Percentiles rank a stretch among this genome's conserved stretches.
Conservation (phyloP, 306 rosid genomes). For the Malus sieversii region DNA sequence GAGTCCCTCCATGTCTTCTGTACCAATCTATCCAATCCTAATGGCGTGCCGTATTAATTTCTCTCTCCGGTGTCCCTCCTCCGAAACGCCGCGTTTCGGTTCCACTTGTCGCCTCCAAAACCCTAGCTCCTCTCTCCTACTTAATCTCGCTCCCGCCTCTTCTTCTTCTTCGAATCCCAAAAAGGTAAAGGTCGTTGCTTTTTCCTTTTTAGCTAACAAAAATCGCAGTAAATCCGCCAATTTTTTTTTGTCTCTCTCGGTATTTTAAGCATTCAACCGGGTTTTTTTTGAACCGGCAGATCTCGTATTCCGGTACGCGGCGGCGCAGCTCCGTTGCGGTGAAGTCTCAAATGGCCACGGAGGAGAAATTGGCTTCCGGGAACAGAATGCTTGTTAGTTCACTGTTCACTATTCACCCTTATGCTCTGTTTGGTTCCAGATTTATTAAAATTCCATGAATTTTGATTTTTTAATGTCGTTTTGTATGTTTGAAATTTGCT, state of each 20-base stretch:
- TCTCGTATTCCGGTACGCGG: conserved; percentile 25
- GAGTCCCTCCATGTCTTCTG: neutral
- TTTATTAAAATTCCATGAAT: neutral
- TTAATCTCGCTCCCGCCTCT: neutral
- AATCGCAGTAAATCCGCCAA: neutral
- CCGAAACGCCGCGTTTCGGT: conserved; percentile 24
- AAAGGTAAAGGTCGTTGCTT: conserved; percentile 2
- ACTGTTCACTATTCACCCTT: neutral
- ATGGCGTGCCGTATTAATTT: conserved; percentile 34
- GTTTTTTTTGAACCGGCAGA: conserved; percentile 19
- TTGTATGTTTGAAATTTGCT: neutral
- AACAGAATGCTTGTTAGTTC: conserved; percentile 77
- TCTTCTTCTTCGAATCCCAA: neutral
- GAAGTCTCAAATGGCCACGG: conserved; percentile 56
- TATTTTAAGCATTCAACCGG: neutral
- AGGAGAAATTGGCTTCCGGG: conserved; percentile 46
- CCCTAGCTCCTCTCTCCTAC: conserved; percentile 17
- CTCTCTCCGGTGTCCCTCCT: conserved; percentile 28
- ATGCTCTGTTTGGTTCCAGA: neutral
- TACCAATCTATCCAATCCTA: neutral
- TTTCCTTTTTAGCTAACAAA: neutral
- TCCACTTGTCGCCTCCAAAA: conserved; percentile 11
- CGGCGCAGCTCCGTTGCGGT: conserved; percentile 32
- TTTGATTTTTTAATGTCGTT: neutral
- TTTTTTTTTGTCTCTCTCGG: neutral